Evolutionary conservation across 768 basidiomycete genomes (phyloP), one percentile per base, ranked within the genome.

Genomic region (Cystofilobasidium capitatum): DNA sequence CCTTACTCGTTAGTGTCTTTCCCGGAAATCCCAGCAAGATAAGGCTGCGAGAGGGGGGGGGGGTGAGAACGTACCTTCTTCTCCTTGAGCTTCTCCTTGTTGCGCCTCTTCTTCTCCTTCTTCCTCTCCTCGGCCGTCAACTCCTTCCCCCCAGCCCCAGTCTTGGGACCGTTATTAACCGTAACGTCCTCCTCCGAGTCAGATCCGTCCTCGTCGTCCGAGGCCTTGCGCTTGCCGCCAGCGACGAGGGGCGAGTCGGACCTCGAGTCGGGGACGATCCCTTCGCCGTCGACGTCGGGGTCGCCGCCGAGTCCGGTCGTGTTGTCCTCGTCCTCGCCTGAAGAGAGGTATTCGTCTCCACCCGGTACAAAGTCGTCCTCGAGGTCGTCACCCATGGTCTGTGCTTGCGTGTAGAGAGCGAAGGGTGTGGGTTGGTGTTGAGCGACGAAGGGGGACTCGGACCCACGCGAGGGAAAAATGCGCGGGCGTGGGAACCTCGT

Each of bases 61-160:
- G 39, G 20, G 40, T 16, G 20, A 44, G 3, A 29, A 33, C 66
- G 49, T 26, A 69, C 68, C 68, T 65, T 69, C 57, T 69, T 69
- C 62, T 69, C 68, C 68, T 69, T 69, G 45, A 69, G 54, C 62
- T 69, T 69, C 58, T 69, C 68, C 63, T 69, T 69, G 40, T 69
- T 69, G 31, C 57, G 57, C 29, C 58, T 58, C 58, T 69, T 69
- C 58, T 64, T 57, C 58, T 69, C 68, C 63, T 69, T 69, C 62
- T 69, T 69, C 29, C 49, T 45, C 68, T 69, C 68, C 57, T 64
- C 68, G 1, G 62, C 62, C 10, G 68, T 69, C 62, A 69, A 20
- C 39, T 64, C 58, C 24, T 40, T 24, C 60, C 44, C 51, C 51
- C 29, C 40, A 51, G 26, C 40, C 60, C 26, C 49, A 26, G 24